These are phyloP conservation scores for Lizonia empirigonia DNA, from an alignment of 2,329 filamentous ascomycete species.

Conservation along the genomic window DNA sequence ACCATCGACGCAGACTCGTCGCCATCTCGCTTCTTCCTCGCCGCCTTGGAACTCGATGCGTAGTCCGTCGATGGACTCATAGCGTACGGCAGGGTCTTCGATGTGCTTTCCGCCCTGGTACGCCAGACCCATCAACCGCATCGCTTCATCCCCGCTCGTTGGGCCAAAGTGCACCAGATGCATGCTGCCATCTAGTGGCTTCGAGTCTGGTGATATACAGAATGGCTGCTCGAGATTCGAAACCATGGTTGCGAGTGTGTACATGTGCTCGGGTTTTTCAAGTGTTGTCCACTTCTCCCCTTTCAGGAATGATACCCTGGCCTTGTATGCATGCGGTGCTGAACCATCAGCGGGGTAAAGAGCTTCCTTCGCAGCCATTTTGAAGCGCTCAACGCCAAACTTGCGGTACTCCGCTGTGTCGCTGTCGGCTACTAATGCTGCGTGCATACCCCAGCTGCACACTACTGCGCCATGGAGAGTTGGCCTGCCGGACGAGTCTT, in stretches of 20 bases:
- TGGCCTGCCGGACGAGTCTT: constrained; percentile 30
- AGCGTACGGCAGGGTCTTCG: constrained; percentile 63
- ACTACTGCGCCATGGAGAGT: constrained; percentile 76
- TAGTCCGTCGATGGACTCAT: constrained; percentile 72
- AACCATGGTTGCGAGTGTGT: constrained; percentile 76
- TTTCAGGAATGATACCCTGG: constrained; percentile 54
- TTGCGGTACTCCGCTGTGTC: constrained; percentile 82
- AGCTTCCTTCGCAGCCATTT: constrained; percentile 80
- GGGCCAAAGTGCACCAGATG: constrained; percentile 77
- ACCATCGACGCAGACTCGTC: constrained; percentile 89
- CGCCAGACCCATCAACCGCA: constrained; percentile 74
- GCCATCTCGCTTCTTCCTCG: constrained; percentile 75
- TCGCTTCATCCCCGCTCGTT: constrained; percentile 67
- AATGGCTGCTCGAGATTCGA: constrained; percentile 83
- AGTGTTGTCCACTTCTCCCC: constrained; percentile 41
- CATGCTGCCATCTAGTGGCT: constrained; percentile 72
- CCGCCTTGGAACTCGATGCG: constrained; percentile 62
- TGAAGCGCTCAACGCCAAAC: constrained; percentile 78
- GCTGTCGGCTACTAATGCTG: constrained; percentile 85
- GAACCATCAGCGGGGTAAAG: constrained; percentile 63
- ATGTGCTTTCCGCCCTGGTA: constrained; percentile 64
- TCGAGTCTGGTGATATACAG: constrained; percentile 75
- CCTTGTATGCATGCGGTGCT: constrained; percentile 62
- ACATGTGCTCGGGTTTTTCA: constrained; percentile 65
- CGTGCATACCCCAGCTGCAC: constrained; percentile 87